These are phyloP conservation scores for Solanum pimpinellifolium DNA, from an alignment of 257 asterid species.

Conservation along the genomic window DNA sequence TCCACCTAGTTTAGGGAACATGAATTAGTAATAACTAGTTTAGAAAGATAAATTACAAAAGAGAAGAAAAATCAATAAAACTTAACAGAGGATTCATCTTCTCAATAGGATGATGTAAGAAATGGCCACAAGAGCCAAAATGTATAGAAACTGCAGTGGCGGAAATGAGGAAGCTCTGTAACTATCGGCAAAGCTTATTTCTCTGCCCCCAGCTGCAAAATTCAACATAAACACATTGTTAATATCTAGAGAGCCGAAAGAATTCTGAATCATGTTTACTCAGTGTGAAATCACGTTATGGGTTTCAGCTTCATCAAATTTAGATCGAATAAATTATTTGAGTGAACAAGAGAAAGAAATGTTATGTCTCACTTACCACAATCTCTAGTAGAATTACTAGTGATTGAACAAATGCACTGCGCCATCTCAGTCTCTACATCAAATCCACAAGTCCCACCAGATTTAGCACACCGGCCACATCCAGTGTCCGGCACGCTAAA, in stretches of 20 bases:
- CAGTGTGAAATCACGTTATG: neutral
- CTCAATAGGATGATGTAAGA: neutral
- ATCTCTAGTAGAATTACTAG: constrained; percentile 48
- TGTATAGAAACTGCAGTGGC: neutral
- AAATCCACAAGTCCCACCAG: constrained; percentile 79
- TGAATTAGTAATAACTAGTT: neutral
- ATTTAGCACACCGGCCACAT: constrained; percentile 47
- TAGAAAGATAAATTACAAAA: neutral
- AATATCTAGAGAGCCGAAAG: neutral
- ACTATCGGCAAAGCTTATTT: neutral
- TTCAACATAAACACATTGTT: neutral
- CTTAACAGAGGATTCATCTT: neutral
- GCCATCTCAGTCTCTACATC: constrained; percentile 73
- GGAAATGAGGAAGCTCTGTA: neutral
- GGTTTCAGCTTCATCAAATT: neutral
- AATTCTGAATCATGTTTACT: neutral
- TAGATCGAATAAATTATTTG: neutral
- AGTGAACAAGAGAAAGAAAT: neutral
- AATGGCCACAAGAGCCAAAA: neutral
- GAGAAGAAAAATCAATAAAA: neutral
- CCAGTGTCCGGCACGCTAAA: constrained; percentile 59
- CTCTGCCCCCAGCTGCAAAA: neutral
- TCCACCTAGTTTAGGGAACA: too few relatives aligned
- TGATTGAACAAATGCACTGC: constrained; percentile 54
- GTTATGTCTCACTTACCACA: constrained; percentile 42